A percentile compares a stretch with the other conserved stretches of the same genome.
Evolutionary conservation across 2,329 filamentous ascomycete genomes (phyloP).

Genomic region (Beauveria scarabaeidicola): DNA sequence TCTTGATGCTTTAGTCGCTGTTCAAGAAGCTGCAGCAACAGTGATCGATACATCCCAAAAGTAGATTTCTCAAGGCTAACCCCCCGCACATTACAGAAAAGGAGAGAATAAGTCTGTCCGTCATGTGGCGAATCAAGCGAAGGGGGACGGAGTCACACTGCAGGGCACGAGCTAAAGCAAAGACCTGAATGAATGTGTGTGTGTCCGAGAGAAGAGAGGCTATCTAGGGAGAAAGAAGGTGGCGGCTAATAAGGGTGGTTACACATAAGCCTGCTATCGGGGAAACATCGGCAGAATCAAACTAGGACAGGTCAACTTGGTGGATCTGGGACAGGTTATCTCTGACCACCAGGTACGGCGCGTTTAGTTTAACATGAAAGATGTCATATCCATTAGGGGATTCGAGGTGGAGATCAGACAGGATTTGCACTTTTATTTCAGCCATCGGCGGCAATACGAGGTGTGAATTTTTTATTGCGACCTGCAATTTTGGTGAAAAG

Average conservation of each 20-base stretch:
- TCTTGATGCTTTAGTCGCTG: conserved; percentile 17
- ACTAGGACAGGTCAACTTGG: too few relatives aligned
- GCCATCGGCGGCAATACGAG: neutral
- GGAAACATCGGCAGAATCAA: too few relatives aligned
- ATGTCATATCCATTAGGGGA: conserved; percentile 24
- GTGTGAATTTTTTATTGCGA: neutral
- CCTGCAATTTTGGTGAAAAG: too few relatives aligned
- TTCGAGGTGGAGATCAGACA: conserved; percentile 39
- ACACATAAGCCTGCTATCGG: too few relatives aligned
- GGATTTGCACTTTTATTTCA: conserved; percentile 1
- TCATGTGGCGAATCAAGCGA: too few relatives aligned
- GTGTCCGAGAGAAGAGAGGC: too few relatives aligned
- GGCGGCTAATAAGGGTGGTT: too few relatives aligned
- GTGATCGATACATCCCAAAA: conserved; percentile 38
- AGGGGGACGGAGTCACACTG: too few relatives aligned
- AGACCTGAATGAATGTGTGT: too few relatives aligned
- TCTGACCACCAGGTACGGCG: conserved; percentile 36
- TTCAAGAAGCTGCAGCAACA: conserved; percentile 32
- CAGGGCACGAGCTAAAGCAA: too few relatives aligned
- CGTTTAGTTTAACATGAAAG: conserved; percentile 27
- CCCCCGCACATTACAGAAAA: conserved; percentile 45
- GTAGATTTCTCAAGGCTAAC: conserved; percentile 33
- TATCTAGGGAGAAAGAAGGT: too few relatives aligned
- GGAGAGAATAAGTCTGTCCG: conserved; percentile 19
- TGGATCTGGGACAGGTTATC: too few relatives aligned